Evolutionary conservation across 305 asterid species (phyloP).

Genomic region (Galium porrigens): DNA sequence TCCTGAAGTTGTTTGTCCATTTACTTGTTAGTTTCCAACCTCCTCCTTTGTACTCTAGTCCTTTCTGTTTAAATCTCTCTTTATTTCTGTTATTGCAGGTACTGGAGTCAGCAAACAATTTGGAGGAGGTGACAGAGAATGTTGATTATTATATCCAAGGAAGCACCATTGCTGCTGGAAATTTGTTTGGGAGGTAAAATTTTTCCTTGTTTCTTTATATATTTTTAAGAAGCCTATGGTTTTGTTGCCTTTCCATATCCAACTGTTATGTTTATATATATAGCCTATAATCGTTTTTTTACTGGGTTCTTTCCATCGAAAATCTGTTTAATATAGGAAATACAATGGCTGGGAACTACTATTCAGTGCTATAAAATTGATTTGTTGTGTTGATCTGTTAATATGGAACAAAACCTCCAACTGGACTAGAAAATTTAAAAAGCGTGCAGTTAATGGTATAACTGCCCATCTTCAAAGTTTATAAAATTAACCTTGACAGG

Average conservation of each 20-base stretch:
- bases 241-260: slow-evolving; percentile 10
- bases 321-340: background rate
- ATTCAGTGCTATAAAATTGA: background rate
- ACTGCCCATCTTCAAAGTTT: background rate
- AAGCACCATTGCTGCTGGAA: slow-evolving; percentile 90
- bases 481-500: background rate
- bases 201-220: slow-evolving; percentile 12
- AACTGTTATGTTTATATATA: background rate
- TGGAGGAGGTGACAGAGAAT: slow-evolving; percentile 96
- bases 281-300: background rate
- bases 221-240: slow-evolving; percentile 8
- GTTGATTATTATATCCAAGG: slow-evolving; percentile 91
- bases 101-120: slow-evolving; percentile 81
- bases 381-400: background rate
- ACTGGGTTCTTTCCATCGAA: background rate
- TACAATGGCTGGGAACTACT: background rate
- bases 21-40: background rate
- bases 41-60: background rate
- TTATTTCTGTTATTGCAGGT: slow-evolving; percentile 29
- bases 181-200: slow-evolving; percentile 80
- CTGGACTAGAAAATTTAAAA: background rate
- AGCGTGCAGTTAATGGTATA: background rate
- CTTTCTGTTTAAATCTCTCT: background rate
- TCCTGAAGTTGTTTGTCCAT: background rate
- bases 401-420: background rate